Base-by-base conservation (phyloP, 495 filamentous ascomycete species). In the Neurospora hispaniola region DNA sequence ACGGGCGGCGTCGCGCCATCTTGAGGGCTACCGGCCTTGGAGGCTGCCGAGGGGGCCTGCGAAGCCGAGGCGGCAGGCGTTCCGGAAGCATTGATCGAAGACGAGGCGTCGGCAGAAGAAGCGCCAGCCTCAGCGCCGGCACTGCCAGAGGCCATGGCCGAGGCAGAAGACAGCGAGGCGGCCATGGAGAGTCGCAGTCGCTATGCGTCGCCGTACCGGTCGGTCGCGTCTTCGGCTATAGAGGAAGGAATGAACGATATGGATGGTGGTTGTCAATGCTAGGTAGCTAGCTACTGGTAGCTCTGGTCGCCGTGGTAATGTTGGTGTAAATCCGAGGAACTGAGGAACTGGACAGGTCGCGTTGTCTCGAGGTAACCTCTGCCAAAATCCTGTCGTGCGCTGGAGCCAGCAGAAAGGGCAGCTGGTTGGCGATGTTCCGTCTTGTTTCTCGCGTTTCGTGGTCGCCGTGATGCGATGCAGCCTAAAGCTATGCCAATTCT, bases 21-120 rank as follows among this genome's bases (percentile, higher is more conserved):
- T 31, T 73, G 44, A 8, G 78, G 81, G 43, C 80, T 79, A 74
- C 78, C 78, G 42, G 76, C 72, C 41, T 76, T 81, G 20, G 82
- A 79, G 14, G 79, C 72, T 71, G 77, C 73, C 20, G 78, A 74
- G 69, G 78, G 76, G 11, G 78, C 78, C 8, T 77, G 72, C 27
- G 78, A 75, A 3, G 75, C 73, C 20, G 73, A 71, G 69, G 74
- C 73, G 71, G 75, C 74, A 71, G 74, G 75, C 70, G 72, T 54
- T 35, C 66, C 69, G 41, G 74, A 66, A 31, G 76, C 69, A 69
- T 74, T 73, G 70, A 71, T 73, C 35, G 75, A 72, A 66, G 75
- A 68, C 35, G 54, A 69, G 38, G 71, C 73, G 31, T 73, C 70
- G 10, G 62, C 69, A 44, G 71, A 41, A 12, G 69, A 62, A 44